Evolutionary conservation across 345 rosid genomes (phyloP).

Genomic region (Theobroma cacao): DNA sequence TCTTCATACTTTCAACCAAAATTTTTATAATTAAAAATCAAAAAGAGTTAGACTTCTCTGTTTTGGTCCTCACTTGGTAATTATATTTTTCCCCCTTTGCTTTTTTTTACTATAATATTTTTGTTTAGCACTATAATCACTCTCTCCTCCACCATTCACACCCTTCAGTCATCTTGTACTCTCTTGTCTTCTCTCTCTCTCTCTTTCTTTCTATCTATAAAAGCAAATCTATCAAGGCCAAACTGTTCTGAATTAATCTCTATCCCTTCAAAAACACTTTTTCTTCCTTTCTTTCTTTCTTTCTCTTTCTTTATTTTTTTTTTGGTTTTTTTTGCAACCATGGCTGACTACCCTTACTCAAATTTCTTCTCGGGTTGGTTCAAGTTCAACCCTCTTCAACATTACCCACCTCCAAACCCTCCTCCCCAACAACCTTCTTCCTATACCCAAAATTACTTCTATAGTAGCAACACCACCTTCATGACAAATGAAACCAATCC

Average conservation of each 20-base stretch:
- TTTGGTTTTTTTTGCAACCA: slow-evolving; percentile 31
- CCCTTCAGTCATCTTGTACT: slow-evolving; percentile 47
- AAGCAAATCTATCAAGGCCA: slow-evolving; percentile 47
- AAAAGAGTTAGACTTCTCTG: not conserved
- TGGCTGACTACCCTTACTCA: slow-evolving; percentile 79
- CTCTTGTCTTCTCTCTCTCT: slow-evolving; percentile 32
- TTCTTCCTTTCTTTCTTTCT: slow-evolving; percentile 8
- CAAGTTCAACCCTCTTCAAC: slow-evolving; percentile 48
- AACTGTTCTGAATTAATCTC: slow-evolving; percentile 25
- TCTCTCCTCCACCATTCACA: slow-evolving; percentile 36
- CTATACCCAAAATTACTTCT: slow-evolving; percentile 11
- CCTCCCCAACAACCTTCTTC: slow-evolving; percentile 17
- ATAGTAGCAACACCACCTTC: slow-evolving; percentile 8
- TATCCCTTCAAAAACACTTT: not conserved
- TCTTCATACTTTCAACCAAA: not conserved
- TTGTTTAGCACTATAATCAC: not conserved
- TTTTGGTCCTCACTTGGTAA: not conserved
- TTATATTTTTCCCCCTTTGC: not conserved
- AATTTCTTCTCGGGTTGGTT: slow-evolving; percentile 59
- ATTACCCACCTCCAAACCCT: slow-evolving; percentile 36
- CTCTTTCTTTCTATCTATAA: slow-evolving; percentile 35
- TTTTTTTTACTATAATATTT: not conserved
- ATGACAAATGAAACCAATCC: slow-evolving; percentile 18
- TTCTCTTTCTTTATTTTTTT: slow-evolving; percentile 5
- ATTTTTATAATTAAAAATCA: not conserved